Base-by-base conservation (phyloP, 2,329 filamentous ascomycete genomes). In the Clarireedia hainanense region DNA sequence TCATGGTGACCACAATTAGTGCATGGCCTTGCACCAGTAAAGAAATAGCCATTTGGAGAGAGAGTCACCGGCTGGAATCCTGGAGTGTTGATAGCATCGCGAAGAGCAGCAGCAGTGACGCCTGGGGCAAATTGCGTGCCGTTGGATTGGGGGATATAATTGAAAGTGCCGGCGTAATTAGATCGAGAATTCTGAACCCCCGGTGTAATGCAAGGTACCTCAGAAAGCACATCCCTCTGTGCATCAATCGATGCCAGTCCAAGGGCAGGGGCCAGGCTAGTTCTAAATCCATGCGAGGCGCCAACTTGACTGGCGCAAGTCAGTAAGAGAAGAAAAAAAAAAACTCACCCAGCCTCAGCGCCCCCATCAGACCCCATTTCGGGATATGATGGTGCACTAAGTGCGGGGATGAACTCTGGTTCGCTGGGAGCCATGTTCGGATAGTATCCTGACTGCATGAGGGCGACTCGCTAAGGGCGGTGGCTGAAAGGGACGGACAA, bases 261-360 rank as follows among this genome's bases (percentile, higher is more conserved):
- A n/a, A n/a, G n/a, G n/a, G n/a, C n/a, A n/a, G n/a, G n/a, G n/a
- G n/a, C n/a, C n/a, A n/a, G n/a, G n/a, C n/a, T n/a, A n/a, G n/a
- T n/a, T n/a, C n/a, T n/a, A n/a, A n/a, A n/a, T n/a, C n/a, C n/a
- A n/a, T n/a, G n/a, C n/a, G n/a, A n/a, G n/a, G n/a, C n/a, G n/a
- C n/a, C n/a, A n/a, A n/a, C n/a, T n/a, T n/a, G n/a, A n/a, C n/a
- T n/a, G n/a, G n/a, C n/a, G n/a, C n/a, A n/a, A n/a, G n/a, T n/a
- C n/a, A n/a, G n/a, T n/a, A n/a, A n/a, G n/a, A n/a, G n/a, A n/a
- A n/a, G n/a, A n/a, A 5, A 39, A 47, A 47, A 53, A 53, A 53
- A 53, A 53, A 53, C 51, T 47, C 27, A 53, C 51, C 51, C 51
- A 36, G 15, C 42, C 51, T 39, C 51, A 53, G 42, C 15, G 20